Evolutionary conservation across 176 grass and related monocot species (phyloP).

Genomic region (Aegilops speltoides): DNA sequence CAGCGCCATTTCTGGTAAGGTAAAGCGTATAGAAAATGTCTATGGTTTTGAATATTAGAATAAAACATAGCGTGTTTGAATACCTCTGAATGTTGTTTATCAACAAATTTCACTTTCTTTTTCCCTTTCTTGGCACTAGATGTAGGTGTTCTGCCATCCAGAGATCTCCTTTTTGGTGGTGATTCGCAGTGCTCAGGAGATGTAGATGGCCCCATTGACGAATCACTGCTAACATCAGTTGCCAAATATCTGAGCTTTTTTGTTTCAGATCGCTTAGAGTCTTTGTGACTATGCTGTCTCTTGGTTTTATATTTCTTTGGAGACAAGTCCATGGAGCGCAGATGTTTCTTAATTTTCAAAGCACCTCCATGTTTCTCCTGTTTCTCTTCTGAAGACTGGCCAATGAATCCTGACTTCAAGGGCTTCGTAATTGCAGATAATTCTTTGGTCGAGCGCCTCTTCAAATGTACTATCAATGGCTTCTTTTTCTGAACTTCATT

Average conservation of each 20-base stretch:
- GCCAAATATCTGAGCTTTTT: slow-evolving; percentile 53
- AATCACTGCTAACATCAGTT: slow-evolving; percentile 44
- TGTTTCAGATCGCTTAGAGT: slow-evolving; percentile 42
- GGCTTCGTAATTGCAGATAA: slow-evolving; percentile 37
- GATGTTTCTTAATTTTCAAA: slow-evolving; percentile 55
- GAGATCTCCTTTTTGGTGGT: slow-evolving; percentile 52
- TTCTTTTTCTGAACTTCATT: slow-evolving; percentile 50
- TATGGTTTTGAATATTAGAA: not conserved
- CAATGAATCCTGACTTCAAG: slow-evolving; percentile 35
- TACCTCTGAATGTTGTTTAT: slow-evolving; percentile 80
- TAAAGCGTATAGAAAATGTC: slow-evolving; percentile 8
- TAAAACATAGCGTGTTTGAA: slow-evolving; percentile 32
- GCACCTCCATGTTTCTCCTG: slow-evolving; percentile 41
- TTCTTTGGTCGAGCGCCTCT: slow-evolving; percentile 47
- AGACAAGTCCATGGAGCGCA: slow-evolving; percentile 23
- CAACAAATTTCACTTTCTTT: slow-evolving; percentile 66
- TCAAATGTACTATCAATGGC: slow-evolving; percentile 42
- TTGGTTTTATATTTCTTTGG: slow-evolving; percentile 64
- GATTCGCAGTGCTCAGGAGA: slow-evolving; percentile 54
- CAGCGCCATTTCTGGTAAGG: not conserved
- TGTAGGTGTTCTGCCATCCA: slow-evolving; percentile 51
- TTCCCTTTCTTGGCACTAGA: slow-evolving; percentile 64
- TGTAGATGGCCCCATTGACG: slow-evolving; percentile 56
- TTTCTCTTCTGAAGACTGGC: slow-evolving; percentile 53
- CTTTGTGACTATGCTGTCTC: slow-evolving; percentile 41